Evolutionary conservation across 192 early-diverging fungal genomes (phyloP).

Genomic region (Globomyces pollinis-pini): DNA sequence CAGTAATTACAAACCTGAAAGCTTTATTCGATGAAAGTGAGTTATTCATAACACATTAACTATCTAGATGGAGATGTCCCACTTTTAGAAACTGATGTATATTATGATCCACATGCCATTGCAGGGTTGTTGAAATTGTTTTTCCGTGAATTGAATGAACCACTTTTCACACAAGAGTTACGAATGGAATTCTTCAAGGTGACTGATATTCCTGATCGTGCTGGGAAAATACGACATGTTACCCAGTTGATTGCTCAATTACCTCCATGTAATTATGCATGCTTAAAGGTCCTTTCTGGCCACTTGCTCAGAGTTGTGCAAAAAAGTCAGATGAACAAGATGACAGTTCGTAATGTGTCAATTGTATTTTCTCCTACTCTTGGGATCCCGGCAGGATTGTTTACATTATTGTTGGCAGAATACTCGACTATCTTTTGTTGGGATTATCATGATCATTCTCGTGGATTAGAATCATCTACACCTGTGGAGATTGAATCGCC

Average conservation of each 20-base stretch:
- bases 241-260: slow-evolving; percentile 66
- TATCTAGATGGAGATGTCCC: slow-evolving; percentile 66
- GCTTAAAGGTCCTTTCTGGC: slow-evolving; percentile 75
- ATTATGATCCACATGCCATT: slow-evolving; percentile 90
- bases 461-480: neutral
- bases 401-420: slow-evolving; percentile 84
- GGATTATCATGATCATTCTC: neutral
- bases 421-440: slow-evolving; percentile 41
- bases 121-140: slow-evolving; percentile 88
- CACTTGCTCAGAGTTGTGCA: slow-evolving; percentile 89
- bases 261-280: slow-evolving; percentile 84
- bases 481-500: neutral
- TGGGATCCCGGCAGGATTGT: slow-evolving; percentile 88
- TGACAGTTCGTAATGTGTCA: slow-evolving; percentile 91
- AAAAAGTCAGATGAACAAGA: slow-evolving; percentile 75
- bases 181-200: slow-evolving; percentile 76
- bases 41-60: slow-evolving; percentile 18
- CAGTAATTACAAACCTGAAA: slow-evolving; percentile 66
- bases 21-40: slow-evolving; percentile 66
- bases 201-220: slow-evolving; percentile 66
- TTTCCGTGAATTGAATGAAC: slow-evolving; percentile 79
- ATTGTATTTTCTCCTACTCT: slow-evolving; percentile 95
- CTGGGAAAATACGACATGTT: slow-evolving; percentile 75
- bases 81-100: slow-evolving; percentile 49
- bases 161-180: slow-evolving; percentile 84